Evolutionary conservation across 2,329 filamentous ascomycete genomes (phyloP).

Genomic region (Colletotrichum costaricense): DNA sequence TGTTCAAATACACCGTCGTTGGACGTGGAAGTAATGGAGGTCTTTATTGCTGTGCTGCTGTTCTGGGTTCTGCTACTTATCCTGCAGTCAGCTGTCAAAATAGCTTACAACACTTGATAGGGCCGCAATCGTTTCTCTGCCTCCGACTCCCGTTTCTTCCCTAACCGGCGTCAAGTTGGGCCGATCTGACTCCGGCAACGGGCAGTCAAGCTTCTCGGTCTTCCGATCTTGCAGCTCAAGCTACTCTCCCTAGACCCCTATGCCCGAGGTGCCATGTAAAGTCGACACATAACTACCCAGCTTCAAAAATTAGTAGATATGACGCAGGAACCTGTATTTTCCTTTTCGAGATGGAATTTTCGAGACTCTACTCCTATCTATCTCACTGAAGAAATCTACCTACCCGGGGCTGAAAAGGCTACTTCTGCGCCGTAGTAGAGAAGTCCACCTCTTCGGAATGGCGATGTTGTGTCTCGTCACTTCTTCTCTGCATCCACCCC

Average conservation of each 20-base stretch:
- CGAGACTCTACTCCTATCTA: background rate
- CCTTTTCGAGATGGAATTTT: background rate
- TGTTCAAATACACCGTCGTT: background rate
- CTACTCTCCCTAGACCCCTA: background rate
- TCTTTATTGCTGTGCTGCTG: background rate
- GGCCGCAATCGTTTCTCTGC: background rate
- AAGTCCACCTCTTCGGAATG: background rate
- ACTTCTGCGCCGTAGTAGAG: background rate
- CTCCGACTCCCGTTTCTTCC: background rate
- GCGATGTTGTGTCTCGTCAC: conserved; percentile 33
- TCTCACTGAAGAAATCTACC: background rate
- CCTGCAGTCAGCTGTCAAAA: background rate
- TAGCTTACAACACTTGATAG: background rate
- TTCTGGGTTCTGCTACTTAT: background rate
- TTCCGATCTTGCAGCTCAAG: background rate
- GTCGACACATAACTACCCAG: background rate
- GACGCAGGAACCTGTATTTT: background rate
- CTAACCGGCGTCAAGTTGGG: conserved; percentile 7
- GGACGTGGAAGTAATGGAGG: background rate
- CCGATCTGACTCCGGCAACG: conserved; percentile 8
- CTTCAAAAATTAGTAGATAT: too few species aligned
- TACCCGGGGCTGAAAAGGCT: too few species aligned
- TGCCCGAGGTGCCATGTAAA: background rate
- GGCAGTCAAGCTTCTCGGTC: background rate
- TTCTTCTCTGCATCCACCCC: conserved; percentile 65